Conservation (phyloP, 257 asterid species). For the Ligustrum vulgare region DNA sequence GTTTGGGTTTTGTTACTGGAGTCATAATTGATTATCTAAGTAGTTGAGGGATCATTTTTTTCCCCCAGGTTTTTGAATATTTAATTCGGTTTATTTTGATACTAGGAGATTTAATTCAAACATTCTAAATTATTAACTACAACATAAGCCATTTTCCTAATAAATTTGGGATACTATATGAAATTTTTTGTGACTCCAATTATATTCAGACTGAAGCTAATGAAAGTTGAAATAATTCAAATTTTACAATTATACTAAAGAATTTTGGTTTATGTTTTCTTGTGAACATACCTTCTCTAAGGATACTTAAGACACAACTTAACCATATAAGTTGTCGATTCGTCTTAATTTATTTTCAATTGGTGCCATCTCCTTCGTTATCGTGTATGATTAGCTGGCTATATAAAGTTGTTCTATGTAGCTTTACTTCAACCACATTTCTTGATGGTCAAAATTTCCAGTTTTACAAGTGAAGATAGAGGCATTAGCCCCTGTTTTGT, state of each 20-base stretch:
- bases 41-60: background rate
- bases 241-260: background rate
- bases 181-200: background rate
- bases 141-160: background rate
- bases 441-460: background rate
- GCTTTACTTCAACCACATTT: background rate
- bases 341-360: background rate
- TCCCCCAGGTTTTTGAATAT: background rate
- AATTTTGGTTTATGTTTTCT: too few species aligned
- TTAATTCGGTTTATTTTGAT: background rate
- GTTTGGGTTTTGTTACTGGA: conserved; percentile 5
- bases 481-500: too few species aligned
- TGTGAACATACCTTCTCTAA: too few species aligned
- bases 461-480: background rate
- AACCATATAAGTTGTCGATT: too few species aligned
- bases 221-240: background rate
- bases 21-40: background rate
- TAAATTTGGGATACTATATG: background rate
- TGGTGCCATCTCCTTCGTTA: background rate
- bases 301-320: too few species aligned
- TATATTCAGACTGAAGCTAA: background rate
- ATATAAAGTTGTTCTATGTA: background rate
- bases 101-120: background rate
- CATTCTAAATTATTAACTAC: background rate
- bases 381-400: background rate